These are phyloP conservation scores for Salvia splendens DNA, from an alignment of 257 asterid genomes.

Conservation along the genomic window DNA sequence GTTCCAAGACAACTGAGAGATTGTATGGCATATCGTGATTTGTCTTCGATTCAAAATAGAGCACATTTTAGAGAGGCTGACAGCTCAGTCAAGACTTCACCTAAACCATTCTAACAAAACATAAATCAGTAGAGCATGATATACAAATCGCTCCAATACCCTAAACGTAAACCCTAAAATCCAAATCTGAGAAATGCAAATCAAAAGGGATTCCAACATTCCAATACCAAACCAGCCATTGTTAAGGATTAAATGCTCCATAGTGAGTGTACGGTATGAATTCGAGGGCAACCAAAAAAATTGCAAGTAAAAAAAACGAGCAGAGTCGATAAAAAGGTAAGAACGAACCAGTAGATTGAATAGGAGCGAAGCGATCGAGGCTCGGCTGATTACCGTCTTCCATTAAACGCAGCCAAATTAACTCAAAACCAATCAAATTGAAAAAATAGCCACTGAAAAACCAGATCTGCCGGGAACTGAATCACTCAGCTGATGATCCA, in stretches of 20 bases:
- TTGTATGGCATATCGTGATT: not conserved
- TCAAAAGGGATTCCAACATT: constrained; percentile 15
- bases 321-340: constrained; percentile 22
- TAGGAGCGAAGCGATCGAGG: constrained; percentile 67
- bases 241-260: not conserved
- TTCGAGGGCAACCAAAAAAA: constrained; percentile 3
- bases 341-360: constrained; percentile 61
- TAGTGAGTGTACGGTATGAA: not conserved
- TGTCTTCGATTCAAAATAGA: not conserved
- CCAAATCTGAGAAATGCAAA: constrained; percentile 24
- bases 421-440: constrained; percentile 36
- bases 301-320: constrained; percentile 16
- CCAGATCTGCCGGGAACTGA: constrained; percentile 49
- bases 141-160: not conserved
- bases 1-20: constrained; percentile 7
- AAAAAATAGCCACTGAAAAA: constrained; percentile 24
- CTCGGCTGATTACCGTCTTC: constrained; percentile 63
- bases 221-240: not conserved
- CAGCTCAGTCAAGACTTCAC: constrained; percentile 17
- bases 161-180: constrained; percentile 31
- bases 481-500: constrained; percentile 39
- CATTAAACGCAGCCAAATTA: constrained; percentile 46
- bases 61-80: not conserved
- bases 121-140: constrained; percentile 6
- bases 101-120: constrained; percentile 3